Evolutionary conservation across 306 rosid species (phyloP).

Genomic region (Rosa rugosa): DNA sequence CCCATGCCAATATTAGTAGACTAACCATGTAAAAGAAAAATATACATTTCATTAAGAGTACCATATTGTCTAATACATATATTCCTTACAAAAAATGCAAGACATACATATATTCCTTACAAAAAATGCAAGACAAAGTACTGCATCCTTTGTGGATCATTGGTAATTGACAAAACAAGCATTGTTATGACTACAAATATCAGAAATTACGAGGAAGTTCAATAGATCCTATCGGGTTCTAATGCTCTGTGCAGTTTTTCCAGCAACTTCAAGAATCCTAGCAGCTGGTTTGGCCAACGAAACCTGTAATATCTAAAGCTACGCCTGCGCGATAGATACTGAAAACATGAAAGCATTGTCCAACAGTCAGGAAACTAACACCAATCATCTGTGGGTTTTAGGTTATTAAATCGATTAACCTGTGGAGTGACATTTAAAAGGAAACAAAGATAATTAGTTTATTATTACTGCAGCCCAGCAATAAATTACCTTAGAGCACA

Average conservation of each 20-base stretch:
- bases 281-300: conserved; percentile 91
- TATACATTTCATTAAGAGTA: no score
- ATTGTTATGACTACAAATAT: no score
- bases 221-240: conserved; percentile 73
- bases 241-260: conserved; percentile 87
- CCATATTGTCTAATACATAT: no score
- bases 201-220: no score
- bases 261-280: conserved; percentile 94
- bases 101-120: no score
- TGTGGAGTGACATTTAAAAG: background rate
- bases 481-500: conserved; percentile 70
- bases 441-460: background rate
- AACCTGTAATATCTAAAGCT: conserved; percentile 86
- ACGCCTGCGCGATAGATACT: conserved; percentile 53
- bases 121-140: no score
- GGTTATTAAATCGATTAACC: background rate
- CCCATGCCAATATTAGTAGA: no score
- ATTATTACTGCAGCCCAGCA: conserved; percentile 20
- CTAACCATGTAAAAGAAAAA: no score
- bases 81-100: no score
- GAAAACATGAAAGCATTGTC: conserved; percentile 22
- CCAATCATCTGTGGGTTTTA: conserved; percentile 11
- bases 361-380: background rate
- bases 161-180: no score
- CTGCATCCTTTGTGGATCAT: no score